Base-by-base conservation (phyloP, 208 protist species). In the Trypanosoma melophagium region DNA sequence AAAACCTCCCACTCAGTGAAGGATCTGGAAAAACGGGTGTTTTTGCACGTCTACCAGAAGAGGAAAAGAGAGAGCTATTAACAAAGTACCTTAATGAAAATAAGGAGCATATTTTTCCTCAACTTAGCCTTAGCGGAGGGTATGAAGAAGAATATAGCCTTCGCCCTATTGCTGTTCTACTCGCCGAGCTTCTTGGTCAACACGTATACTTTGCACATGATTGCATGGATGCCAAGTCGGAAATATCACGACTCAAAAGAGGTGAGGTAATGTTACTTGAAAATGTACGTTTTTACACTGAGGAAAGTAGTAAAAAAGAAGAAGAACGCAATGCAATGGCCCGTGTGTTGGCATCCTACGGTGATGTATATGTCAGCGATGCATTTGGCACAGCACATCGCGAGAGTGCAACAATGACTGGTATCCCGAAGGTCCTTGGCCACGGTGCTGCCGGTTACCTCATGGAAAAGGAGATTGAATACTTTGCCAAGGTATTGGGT, bases 361-460 rank as follows among this genome's bases (percentile, higher is more conserved):
- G 90, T 69, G 98, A 99, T 75, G 72, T 99, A 16, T 99, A 98
- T 88, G 86, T 99, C 54, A 98, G 98, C 76, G 98, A 99, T 81
- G 98, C 98, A 22, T 99, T 99, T 80, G 98, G 98, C 67, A 98
- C 98, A 21, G 95, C 98, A 4, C 98, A 99, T 84, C 94, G 99
- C 61, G 97, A 98, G 31, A 98, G 99, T 78, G 91, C 89, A 49
- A 92, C 89, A 47, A 95, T 94, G 71, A 94, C 87, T 7, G 90
- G 90, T 28, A 90, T 97, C 52, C 89, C 92, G 13, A 87, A 90
- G 76, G 58, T 93, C 3, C 66, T 95, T 38, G 89, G 89, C 25
- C 60, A 90, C 25, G 85, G 96, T 49, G 98, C 90, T 35, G 94
- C 98, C 21, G 99, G 99, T 56, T 98, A 99, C 77, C 87, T 99